Evolutionary conservation across 345 rosid genomes (phyloP), one percentile per base, ranked within the genome.

Genomic region (Camelina sativa): DNA sequence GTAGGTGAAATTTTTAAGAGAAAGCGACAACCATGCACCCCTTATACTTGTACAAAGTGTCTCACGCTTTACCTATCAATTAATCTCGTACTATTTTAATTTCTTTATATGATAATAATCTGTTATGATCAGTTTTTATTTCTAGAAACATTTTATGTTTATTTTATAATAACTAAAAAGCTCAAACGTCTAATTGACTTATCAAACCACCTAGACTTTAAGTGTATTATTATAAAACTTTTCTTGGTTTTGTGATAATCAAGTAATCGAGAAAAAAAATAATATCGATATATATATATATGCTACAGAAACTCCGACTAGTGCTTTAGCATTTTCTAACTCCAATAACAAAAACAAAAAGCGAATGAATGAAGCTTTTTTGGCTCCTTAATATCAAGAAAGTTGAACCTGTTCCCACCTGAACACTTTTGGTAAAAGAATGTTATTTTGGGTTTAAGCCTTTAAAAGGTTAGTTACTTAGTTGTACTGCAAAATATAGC

Each of bases 1-100:
- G 50, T 56, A 46, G 72, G 78, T 74, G 48, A 48, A 65, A 65
- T 74, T 65, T 65, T 38, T 58, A 50, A 51, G 40, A 30, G 34
- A 28, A 61, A 25, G 25, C 52, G 46, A 41, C 63, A 51, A 40
- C 13, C 23, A 25, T 20, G 5, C 23, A 28, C 43, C 40, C 4
- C 59, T 67, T 30, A 59, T 20, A 60, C 35, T 66, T 20, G 62
- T 51, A 58, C 69, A 75, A 46, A 46, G 66, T 67, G 68, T 75
- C 68, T 75, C 54, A 16, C 11, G 20, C 1, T 59, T 67, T 1
- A 30, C 62, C 73, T 50, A 67, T 38, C 62, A 67, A 50, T 43
- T 56, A 17, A 41, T 69, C 20, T 69, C 53, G 11, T 55, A 68
- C 11, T 38, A 38, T 8, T 53, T 43, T 20, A 2, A 7, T n/a